Evolutionary conservation across 1,284 basidiomycete genomes (phyloP).

Genomic region (Marasmius fiardii): DNA sequence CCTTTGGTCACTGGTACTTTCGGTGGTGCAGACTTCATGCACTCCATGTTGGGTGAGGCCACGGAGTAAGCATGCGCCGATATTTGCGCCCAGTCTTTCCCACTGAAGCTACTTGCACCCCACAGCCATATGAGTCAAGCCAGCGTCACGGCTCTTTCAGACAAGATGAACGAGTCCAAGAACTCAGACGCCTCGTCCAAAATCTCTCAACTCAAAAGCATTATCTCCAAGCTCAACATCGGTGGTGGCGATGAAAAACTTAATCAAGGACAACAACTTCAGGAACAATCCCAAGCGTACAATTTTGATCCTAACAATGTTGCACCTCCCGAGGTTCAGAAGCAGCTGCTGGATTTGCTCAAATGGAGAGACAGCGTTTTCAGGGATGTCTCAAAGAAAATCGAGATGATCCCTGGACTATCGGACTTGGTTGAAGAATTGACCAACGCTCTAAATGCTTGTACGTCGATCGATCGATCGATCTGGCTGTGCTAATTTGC

Average conservation of each 20-base stretch:
- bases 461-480: conserved; percentile 30
- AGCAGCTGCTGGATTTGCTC: conserved; percentile 63
- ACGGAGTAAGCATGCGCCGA: conserved; percentile 41
- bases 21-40: conserved; percentile 77
- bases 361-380: conserved; percentile 70
- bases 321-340: conserved; percentile 69
- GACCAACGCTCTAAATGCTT: conserved; percentile 61
- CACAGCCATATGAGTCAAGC: conserved; percentile 63
- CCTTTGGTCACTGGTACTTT: conserved; percentile 86
- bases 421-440: conserved; percentile 68
- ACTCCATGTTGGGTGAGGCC: conserved; percentile 61
- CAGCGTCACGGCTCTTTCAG: conserved; percentile 76
- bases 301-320: conserved; percentile 56
- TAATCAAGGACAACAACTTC: conserved; percentile 49
- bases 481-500: not conserved
- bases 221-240: conserved; percentile 53
- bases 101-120: conserved; percentile 1
- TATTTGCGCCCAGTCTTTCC: conserved; percentile 1
- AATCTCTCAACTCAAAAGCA: conserved; percentile 38
- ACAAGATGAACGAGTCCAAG: conserved; percentile 56
- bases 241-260: conserved; percentile 49
- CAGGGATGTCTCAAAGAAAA: conserved; percentile 44
- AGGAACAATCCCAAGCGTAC: conserved; percentile 49
- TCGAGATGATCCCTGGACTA: conserved; percentile 69
- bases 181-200: conserved; percentile 32